Evolutionary conservation across 2,329 filamentous ascomycete species (phyloP).

Genomic region (Ophiostoma fasciatum): DNA sequence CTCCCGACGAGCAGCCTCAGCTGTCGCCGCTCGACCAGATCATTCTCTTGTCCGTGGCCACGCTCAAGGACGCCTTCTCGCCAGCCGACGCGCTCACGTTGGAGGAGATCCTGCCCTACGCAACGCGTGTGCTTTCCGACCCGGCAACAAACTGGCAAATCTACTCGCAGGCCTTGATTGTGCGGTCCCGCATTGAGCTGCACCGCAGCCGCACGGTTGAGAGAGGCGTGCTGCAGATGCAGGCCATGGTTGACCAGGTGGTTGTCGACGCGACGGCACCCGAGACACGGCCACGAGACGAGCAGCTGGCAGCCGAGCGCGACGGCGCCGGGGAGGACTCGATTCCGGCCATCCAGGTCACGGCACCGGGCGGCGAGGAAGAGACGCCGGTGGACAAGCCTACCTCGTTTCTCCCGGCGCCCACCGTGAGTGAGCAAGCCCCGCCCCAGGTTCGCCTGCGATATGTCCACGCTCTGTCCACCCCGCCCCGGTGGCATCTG

Average conservation of each 20-base stretch:
- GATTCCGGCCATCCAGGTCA: slow-evolving; percentile 32
- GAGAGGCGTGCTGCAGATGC: slow-evolving; percentile 77
- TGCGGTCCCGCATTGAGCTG: slow-evolving; percentile 79
- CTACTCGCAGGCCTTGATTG: slow-evolving; percentile 83
- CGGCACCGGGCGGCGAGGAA: slow-evolving; percentile 19
- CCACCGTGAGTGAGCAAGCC: slow-evolving; percentile 64
- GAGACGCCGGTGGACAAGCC: slow-evolving; percentile 27
- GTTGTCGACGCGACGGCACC: slow-evolving; percentile 57
- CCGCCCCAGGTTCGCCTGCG: slow-evolving; percentile 59
- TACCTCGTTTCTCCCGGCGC: slow-evolving; percentile 66
- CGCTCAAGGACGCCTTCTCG: slow-evolving; percentile 75
- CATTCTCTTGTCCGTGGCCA: slow-evolving; percentile 74
- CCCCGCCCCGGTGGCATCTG: slow-evolving; percentile 82
- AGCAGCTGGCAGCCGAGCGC: not conserved
- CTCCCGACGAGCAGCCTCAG: slow-evolving; percentile 68
- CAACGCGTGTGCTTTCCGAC: slow-evolving; percentile 71
- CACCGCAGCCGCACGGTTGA: slow-evolving; percentile 80
- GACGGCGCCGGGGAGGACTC: slow-evolving; percentile 15
- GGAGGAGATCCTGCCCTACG: slow-evolving; percentile 89
- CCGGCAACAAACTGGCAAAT: slow-evolving; percentile 96
- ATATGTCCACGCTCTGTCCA: slow-evolving; percentile 72
- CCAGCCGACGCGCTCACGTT: slow-evolving; percentile 73
- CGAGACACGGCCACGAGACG: slow-evolving; percentile 15
- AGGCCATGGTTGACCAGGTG: slow-evolving; percentile 90
- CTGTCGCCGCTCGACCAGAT: slow-evolving; percentile 77